A percentile compares a stretch with the other conserved stretches of the same genome.
phyloP scores from a whole-genome alignment of 192 early-diverging fungal genomes.

The Coemansia sp. region DNA sequence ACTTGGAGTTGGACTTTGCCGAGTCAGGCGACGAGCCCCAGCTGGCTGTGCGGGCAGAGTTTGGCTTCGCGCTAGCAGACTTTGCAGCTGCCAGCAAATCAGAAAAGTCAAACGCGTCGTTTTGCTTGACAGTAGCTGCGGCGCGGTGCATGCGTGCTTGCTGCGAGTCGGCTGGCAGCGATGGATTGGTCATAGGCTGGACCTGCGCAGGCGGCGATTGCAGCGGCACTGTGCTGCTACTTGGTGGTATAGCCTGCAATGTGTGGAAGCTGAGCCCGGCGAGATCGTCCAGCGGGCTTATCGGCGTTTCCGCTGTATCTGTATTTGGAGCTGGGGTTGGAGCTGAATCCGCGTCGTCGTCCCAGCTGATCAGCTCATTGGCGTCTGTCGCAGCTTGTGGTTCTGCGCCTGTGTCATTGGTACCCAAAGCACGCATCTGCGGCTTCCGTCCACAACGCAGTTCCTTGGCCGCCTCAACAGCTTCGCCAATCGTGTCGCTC shows the following conservation, averaged over 20 bases:
- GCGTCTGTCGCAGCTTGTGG: neutral
- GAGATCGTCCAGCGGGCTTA: constrained; percentile 39
- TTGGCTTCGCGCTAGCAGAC: constrained; percentile 15
- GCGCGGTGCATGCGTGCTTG: constrained; percentile 30
- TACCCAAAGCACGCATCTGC: constrained; percentile 3
- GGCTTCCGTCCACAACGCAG: constrained; percentile 36
- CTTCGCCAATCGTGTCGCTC: constrained; percentile 45
- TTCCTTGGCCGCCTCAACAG: constrained; percentile 28
- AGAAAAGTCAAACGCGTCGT: constrained; percentile 54
- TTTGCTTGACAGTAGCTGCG: constrained; percentile 8
- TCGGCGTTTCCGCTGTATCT: neutral
- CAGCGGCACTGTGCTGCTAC: neutral
- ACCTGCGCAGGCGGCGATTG: neutral
- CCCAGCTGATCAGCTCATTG: constrained; percentile 36
- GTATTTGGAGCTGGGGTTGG: neutral
- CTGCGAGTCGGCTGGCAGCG: constrained; percentile 38
- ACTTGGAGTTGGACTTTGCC: constrained; percentile 8
- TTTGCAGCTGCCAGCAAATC: constrained; percentile 46
- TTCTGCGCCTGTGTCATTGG: neutral
- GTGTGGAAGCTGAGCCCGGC: constrained; percentile 35
- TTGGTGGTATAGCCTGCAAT: neutral
- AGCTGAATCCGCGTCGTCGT: constrained; percentile 8
- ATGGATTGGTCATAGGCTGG: constrained; percentile 48
- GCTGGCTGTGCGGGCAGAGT: constrained; percentile 29
- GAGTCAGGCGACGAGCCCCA: constrained; percentile 46